Percentiles rank a stretch among this genome's conserved stretches.
Conservation (phyloP, 352 stramenopile species). For the Pythium biforme region DNA sequence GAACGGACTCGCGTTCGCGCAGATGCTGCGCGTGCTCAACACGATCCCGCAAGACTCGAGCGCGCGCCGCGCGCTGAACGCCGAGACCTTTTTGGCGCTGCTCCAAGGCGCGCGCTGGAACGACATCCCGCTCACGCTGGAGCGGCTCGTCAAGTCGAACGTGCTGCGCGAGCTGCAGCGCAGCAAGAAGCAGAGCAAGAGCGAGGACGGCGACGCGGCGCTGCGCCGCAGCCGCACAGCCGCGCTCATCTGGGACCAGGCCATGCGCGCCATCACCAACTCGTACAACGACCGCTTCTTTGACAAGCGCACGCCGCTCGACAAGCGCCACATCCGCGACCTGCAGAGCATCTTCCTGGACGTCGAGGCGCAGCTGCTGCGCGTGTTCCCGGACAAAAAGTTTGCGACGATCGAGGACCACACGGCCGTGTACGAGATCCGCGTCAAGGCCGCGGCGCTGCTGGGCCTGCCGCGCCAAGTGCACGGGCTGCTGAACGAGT, state of each 20-base stretch:
- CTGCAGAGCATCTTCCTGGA: slow-evolving; percentile 56
- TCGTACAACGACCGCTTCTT: slow-evolving; percentile 62
- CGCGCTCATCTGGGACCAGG: slow-evolving; percentile 46
- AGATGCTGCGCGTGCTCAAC: slow-evolving; percentile 54
- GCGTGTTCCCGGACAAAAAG: slow-evolving; percentile 41
- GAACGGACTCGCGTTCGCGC: slow-evolving; percentile 51
- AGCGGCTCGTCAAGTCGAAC: slow-evolving; percentile 51
- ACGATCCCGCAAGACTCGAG: slow-evolving; percentile 42
- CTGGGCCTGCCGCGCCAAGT: slow-evolving; percentile 44
- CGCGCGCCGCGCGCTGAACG: slow-evolving; percentile 49
- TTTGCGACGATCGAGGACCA: slow-evolving; percentile 45
- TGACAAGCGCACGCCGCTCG: slow-evolving; percentile 39
- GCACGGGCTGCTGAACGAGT: slow-evolving; percentile 61
- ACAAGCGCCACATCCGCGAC: slow-evolving; percentile 40
- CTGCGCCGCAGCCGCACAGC: slow-evolving; percentile 38
- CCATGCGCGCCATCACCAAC: slow-evolving; percentile 63
- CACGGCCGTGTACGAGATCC: slow-evolving; percentile 54
- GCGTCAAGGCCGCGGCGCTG: slow-evolving; percentile 57
- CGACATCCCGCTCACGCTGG: slow-evolving; percentile 63
- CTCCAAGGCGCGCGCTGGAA: slow-evolving; percentile 63
- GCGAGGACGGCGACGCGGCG: slow-evolving; percentile 3
- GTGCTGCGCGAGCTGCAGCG: slow-evolving; percentile 34
- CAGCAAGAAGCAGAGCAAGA: not conserved
- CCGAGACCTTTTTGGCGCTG: slow-evolving; percentile 60
- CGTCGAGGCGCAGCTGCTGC: slow-evolving; percentile 55